Evolutionary conservation across 2,329 filamentous ascomycete genomes (phyloP), one percentile per base, ranked within the genome.

Genomic region (Camillea tinctor): DNA sequence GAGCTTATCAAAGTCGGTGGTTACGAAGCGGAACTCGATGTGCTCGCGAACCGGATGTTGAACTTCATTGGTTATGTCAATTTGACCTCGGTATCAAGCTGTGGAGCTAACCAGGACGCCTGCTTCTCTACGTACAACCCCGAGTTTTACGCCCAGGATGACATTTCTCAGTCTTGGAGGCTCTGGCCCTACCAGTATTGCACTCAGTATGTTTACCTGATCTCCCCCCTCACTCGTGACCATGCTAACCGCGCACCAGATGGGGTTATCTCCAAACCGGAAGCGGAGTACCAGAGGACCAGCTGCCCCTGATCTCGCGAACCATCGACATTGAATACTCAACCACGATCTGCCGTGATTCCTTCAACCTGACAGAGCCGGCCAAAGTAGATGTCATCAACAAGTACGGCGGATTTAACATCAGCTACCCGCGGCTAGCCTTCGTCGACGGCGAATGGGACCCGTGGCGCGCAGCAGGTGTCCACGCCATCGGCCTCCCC

Each of bases 221-320:
- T 20, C 3, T 30, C 6, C 52, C 21, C 6, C 23, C 15, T 13
- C 9, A 7, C 26, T 50, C 0, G n/a, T 54, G 53, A 50, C 13
- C 26, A 24, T 58, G 19, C 66, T 68, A 57, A 69, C 54, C 55
- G 4, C 65, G 53, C 59, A 60, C 19, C 52, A 84, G 86, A 81
- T 95, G 90, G 91, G 92, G 91, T 9, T 95, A 86, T 75, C 85
- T 93, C 54, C 84, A 88, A 65, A 92, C 89, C 0, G 91, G 92
- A 53, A 88, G 85, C 4, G 85, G 87, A 23, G 86, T 88, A 0
- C 91, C 91, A 0, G 68, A 77, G 0, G 77, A 84, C 60, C 81
- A 87, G 57, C 81, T 88, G 1, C 88, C 92, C 0, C 74, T 96
- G 5, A 79, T 95, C 54, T 94, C 91, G 0, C 88, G 92, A 15